These are phyloP conservation scores for Marchantia paleacea DNA, from an alignment of 225 moss, liverwort and hornwort species.

Conservation along the genomic window DNA sequence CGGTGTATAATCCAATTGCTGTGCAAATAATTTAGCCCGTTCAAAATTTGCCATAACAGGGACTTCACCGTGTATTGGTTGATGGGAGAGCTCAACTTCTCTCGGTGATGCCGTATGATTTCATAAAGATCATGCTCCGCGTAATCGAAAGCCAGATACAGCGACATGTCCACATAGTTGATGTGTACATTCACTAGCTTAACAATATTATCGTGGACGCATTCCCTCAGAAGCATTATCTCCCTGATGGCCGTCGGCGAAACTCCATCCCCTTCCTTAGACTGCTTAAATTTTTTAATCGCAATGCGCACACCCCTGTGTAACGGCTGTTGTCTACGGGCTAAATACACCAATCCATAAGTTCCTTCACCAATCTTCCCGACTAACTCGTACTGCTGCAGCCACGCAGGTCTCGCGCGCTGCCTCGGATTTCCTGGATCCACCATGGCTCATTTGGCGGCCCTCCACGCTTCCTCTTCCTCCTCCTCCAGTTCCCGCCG, in stretches of 20 bases:
- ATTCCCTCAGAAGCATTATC: conserved; percentile 95
- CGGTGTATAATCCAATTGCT: conserved; percentile 99
- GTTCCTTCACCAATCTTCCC: conserved; percentile 99
- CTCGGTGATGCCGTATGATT: conserved; percentile 91
- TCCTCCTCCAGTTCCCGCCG: neutral
- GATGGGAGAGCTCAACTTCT: conserved; percentile 83
- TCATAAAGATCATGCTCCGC: conserved; percentile 98
- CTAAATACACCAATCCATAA: conserved; percentile 91
- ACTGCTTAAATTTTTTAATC: conserved; percentile 99
- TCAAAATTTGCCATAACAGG: conserved; percentile 93
- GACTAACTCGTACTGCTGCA: conserved; percentile 90
- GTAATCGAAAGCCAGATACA: conserved; percentile 94
- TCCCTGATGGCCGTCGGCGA: conserved; percentile 97
- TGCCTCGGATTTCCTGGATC: conserved; percentile 78
- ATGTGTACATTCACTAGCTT: conserved; percentile 97
- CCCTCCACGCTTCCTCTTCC: neutral
- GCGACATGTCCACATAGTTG: conserved; percentile 93
- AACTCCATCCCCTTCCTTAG: conserved; percentile 97
- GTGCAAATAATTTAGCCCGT: conserved; percentile 94
- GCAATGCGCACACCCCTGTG: conserved; percentile 84
- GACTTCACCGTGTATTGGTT: conserved; percentile 95
- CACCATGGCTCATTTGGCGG: conserved; percentile 63
- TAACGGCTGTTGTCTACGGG: conserved; percentile 70
- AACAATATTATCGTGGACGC: conserved; percentile 91
- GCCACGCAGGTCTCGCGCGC: conserved; percentile 86